A percentile compares a stretch with the other conserved stretches of the same genome.
phyloP scores from a whole-genome alignment of 2,329 filamentous ascomycete species.

The Pyrenophora graminea region DNA sequence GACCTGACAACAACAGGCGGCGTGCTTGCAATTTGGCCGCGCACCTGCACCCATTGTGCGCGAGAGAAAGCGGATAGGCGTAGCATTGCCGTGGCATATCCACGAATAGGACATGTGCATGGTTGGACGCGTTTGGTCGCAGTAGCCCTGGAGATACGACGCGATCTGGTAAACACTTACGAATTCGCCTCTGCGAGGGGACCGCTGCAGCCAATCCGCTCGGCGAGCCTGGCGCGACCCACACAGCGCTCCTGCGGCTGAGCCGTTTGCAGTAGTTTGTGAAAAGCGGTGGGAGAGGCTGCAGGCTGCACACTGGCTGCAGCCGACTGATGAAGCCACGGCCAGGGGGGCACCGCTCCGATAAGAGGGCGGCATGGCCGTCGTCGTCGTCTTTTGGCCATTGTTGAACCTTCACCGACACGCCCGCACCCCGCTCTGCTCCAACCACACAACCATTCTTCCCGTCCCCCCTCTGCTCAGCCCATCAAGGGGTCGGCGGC shows the following conservation, averaged over 20 bases:
- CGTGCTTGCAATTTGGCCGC: slow-evolving; percentile 14
- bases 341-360: slow-evolving; percentile 22
- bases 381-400: slow-evolving; percentile 9
- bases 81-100: slow-evolving; percentile 10
- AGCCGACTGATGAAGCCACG: slow-evolving; percentile 15
- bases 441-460: slow-evolving; percentile 1
- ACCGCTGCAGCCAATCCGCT: slow-evolving; percentile 19
- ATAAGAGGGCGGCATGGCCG: slow-evolving; percentile 27
- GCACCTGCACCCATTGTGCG: slow-evolving; percentile 4
- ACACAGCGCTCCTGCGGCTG: slow-evolving; percentile 33
- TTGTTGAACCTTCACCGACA: slow-evolving; percentile 31
- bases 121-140: slow-evolving; percentile 24
- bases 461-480: slow-evolving; percentile 11
- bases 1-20: slow-evolving; percentile 10
- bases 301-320: slow-evolving; percentile 7
- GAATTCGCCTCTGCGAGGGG: slow-evolving; percentile 9
- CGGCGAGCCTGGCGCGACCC: slow-evolving; percentile 16
- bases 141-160: slow-evolving; percentile 21
- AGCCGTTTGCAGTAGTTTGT: slow-evolving; percentile 35
- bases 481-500: slow-evolving; percentile 12
- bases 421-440: slow-evolving; percentile 30
- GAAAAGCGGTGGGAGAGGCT: slow-evolving; percentile 28
- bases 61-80: slow-evolving; percentile 6
- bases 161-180: slow-evolving; percentile 26
- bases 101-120: slow-evolving; percentile 13